These are phyloP conservation scores for Physcomitrium patens DNA, from an alignment of 225 moss, liverwort and hornwort species.

Conservation along the genomic window DNA sequence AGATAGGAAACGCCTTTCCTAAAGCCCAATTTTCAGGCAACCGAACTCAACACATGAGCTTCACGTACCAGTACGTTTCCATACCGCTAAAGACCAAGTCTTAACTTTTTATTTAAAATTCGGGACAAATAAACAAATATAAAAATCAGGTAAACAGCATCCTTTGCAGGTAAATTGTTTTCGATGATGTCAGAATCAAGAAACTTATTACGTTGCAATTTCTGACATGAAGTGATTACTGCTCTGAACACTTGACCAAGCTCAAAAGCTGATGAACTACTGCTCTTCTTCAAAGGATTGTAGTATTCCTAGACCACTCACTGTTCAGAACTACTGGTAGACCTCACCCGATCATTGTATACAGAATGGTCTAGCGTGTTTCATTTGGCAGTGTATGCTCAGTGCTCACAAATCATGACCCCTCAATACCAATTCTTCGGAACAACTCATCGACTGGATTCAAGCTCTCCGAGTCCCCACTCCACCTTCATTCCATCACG, in stretches of 20 bases:
- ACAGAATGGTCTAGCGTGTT: background rate
- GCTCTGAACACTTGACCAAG: background rate
- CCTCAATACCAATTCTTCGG: too few relatives aligned
- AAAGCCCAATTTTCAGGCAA: conserved; percentile 46
- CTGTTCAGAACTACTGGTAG: background rate
- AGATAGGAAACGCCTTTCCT: conserved; percentile 55
- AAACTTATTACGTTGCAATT: conserved; percentile 9
- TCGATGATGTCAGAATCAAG: conserved; percentile 19
- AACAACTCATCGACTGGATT: too few relatives aligned
- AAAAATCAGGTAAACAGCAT: background rate
- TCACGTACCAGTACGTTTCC: conserved; percentile 42
- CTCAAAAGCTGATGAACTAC: background rate
- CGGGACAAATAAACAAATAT: background rate
- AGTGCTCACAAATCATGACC: background rate
- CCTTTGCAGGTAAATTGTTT: conserved; percentile 8
- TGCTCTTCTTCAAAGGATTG: background rate
- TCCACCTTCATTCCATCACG: too few relatives aligned
- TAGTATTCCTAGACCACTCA: background rate
- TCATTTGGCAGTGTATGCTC: background rate
- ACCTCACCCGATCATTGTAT: conserved; percentile 1
- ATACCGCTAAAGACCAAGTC: conserved; percentile 34
- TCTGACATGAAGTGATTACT: background rate
- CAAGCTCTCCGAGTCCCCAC: too few relatives aligned
- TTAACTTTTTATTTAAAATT: background rate
- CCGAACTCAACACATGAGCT: conserved; percentile 34